A percentile compares a stretch with the other conserved stretches of the same genome.
Conservation (phyloP, 345 rosid genomes). For the Citrus sp. region DNA sequence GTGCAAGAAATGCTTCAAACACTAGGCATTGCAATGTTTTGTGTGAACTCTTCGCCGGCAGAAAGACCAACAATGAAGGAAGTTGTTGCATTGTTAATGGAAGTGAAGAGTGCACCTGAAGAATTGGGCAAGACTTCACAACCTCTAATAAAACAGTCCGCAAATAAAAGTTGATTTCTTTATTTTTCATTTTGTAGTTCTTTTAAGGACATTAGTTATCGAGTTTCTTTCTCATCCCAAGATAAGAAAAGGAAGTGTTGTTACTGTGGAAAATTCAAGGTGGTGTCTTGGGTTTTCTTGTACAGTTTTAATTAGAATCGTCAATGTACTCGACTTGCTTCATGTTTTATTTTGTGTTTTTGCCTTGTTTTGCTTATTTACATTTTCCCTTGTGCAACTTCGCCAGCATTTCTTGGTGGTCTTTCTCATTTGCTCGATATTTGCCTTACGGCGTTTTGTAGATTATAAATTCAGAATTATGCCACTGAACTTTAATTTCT, state of each 20-base stretch:
- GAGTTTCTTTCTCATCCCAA: conserved; percentile 20
- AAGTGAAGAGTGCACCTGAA: conserved; percentile 85
- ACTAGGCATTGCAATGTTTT: conserved; percentile 89
- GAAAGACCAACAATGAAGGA: conserved; percentile 96
- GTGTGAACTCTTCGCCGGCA: conserved; percentile 81
- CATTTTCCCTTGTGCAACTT: neutral
- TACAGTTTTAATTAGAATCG: conserved; percentile 46
- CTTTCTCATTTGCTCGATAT: neutral
- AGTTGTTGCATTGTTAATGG: conserved; percentile 83
- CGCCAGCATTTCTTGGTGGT: conserved; percentile 4
- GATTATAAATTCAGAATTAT: neutral
- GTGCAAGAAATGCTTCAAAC: conserved; percentile 98
- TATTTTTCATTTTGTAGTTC: neutral
- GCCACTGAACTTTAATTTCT: neutral
- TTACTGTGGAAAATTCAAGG: neutral
- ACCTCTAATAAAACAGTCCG: conserved; percentile 82
- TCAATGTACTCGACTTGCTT: conserved; percentile 29
- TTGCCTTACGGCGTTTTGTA: neutral
- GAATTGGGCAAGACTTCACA: conserved; percentile 93
- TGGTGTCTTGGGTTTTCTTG: conserved; percentile 27
- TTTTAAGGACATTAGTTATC: conserved; percentile 17
- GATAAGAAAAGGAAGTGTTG: conserved; percentile 5
- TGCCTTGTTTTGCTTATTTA: neutral
- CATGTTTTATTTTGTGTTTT: neutral
- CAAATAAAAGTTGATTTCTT: conserved; percentile 42